Percentiles rank a stretch among this genome's conserved stretches.
These are phyloP conservation scores for Cunninghamia lanceolata DNA, from an alignment of 75 land plant genomes.

Conservation along the genomic window DNA sequence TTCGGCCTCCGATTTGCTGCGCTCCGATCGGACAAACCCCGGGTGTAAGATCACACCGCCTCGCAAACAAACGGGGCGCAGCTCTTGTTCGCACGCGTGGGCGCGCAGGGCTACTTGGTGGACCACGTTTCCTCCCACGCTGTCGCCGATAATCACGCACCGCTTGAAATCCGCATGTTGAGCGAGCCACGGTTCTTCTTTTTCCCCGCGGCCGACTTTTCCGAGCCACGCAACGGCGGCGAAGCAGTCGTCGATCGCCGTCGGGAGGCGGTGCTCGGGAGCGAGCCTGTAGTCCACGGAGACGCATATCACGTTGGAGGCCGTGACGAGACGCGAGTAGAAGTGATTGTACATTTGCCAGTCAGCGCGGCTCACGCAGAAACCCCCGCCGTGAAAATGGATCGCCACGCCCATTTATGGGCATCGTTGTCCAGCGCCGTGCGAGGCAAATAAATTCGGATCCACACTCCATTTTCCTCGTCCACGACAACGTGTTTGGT, in stretches of 20 bases:
- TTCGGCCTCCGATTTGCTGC: neutral
- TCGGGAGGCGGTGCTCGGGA: constrained; percentile 78
- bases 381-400: constrained; percentile 85
- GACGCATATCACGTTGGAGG: constrained; percentile 35
- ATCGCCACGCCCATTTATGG: constrained; percentile 46
- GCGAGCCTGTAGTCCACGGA: constrained; percentile 63
- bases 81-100: constrained; percentile 13
- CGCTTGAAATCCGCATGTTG: constrained; percentile 45
- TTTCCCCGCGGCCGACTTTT: constrained; percentile 26
- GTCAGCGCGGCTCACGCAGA: constrained; percentile 48
- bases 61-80: constrained; percentile 14
- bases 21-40: constrained; percentile 30
- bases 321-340: constrained; percentile 42
- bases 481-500: constrained; percentile 32
- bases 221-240: constrained; percentile 57
- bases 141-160: constrained; percentile 75
- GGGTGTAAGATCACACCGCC: constrained; percentile 46
- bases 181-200: constrained; percentile 31
- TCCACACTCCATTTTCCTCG: constrained; percentile 17
- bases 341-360: constrained; percentile 42
- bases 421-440: neutral
- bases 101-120: constrained; percentile 57
- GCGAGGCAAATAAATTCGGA: constrained; percentile 45
- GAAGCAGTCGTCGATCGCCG: constrained; percentile 51
- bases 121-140: constrained; percentile 86